Conservation (phyloP, 805 yeast species). For the Maudiozyma saulgeensis region DNA sequence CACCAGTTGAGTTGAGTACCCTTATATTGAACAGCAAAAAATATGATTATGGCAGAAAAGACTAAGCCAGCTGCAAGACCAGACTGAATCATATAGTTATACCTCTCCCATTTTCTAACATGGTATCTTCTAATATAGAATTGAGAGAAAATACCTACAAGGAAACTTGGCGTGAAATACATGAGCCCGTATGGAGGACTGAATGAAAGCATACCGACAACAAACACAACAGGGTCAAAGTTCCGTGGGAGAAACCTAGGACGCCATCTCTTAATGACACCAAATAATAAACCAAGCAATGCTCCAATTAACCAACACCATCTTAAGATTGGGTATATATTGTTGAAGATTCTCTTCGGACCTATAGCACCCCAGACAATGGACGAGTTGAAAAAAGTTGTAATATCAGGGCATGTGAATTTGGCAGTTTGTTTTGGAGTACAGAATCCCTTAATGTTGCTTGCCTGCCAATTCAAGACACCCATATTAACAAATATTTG, state of each 20-base stretch:
- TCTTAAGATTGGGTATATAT: conserved; percentile 50
- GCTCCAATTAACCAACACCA: conserved; percentile 57
- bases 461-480: conserved; percentile 30
- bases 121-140: conserved; percentile 39
- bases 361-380: conserved; percentile 50
- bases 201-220: conserved; percentile 40
- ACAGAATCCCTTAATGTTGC: conserved; percentile 30
- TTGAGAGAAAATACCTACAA: conserved; percentile 36
- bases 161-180: conserved; percentile 25
- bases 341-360: conserved; percentile 45
- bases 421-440: conserved; percentile 28
- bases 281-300: conserved; percentile 27
- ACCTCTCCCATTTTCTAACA: conserved; percentile 47
- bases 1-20: conserved; percentile 46
- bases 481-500: conserved; percentile 28
- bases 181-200: conserved; percentile 44
- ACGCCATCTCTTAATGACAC: conserved; percentile 18
- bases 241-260: conserved; percentile 23
- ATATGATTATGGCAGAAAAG: conserved; percentile 40
- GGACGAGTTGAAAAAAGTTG: conserved; percentile 42
- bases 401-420: conserved; percentile 33
- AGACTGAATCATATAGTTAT: conserved; percentile 43
- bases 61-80: conserved; percentile 58
- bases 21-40: conserved; percentile 42
- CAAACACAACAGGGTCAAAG: conserved; percentile 43